Evolutionary conservation across 73 alveolate genomes (phyloP).

Genomic region (Effrenium voratum): DNA sequence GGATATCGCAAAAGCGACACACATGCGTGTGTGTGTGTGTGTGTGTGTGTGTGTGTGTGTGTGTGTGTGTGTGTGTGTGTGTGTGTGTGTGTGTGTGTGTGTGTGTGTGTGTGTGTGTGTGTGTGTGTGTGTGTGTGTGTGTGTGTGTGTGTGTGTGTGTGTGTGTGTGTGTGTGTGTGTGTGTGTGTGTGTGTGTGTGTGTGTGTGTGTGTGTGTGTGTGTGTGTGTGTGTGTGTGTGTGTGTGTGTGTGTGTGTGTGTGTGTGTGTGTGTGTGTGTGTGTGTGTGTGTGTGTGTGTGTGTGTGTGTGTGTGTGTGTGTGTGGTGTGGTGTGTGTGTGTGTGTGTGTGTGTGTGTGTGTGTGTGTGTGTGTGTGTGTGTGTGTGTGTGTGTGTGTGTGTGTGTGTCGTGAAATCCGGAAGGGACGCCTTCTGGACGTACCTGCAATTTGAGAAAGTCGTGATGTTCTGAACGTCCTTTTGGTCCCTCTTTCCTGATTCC

Average conservation of each 20-base stretch:
- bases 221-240: slow-evolving; percentile 67
- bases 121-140: slow-evolving; percentile 74
- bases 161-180: slow-evolving; percentile 74
- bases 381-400: slow-evolving; percentile 22
- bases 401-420: too few species aligned
- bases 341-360: slow-evolving; percentile 22
- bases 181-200: slow-evolving; percentile 74
- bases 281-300: slow-evolving; percentile 22
- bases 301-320: slow-evolving; percentile 22
- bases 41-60: slow-evolving; percentile 71
- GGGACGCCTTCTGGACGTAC: too few species aligned
- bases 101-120: slow-evolving; percentile 74
- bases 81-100: slow-evolving; percentile 74
- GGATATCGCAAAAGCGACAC: too few species aligned
- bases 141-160: slow-evolving; percentile 74
- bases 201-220: slow-evolving; percentile 71
- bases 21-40: slow-evolving; percentile 35
- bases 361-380: slow-evolving; percentile 17
- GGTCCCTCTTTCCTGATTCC: too few species aligned
- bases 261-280: slow-evolving; percentile 22
- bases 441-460: too few species aligned
- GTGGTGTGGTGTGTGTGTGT: neutral
- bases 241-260: slow-evolving; percentile 59
- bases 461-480: too few species aligned
- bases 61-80: slow-evolving; percentile 74